These are phyloP conservation scores for Dacryopinax spathularia DNA, from an alignment of 768 basidiomycete genomes.

Conservation along the genomic window DNA sequence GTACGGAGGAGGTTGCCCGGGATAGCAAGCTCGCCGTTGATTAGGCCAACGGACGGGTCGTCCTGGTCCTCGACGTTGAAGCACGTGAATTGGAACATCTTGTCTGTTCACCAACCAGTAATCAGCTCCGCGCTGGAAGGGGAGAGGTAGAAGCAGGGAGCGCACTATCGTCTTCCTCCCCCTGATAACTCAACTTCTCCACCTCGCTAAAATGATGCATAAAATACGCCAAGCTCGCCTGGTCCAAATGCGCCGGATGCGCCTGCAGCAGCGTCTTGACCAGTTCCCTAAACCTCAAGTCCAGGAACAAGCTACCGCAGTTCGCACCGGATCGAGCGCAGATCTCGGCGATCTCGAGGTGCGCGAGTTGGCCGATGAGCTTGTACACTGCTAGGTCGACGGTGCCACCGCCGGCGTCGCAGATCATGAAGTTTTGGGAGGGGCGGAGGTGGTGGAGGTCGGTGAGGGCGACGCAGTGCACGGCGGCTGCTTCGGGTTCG, in stretches of 20 bases:
- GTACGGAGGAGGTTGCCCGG: slow-evolving; percentile 63
- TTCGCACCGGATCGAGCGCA: slow-evolving; percentile 77
- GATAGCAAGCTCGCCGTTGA: slow-evolving; percentile 72
- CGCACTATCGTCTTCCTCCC: slow-evolving; percentile 61
- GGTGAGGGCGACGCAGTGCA: slow-evolving; percentile 72
- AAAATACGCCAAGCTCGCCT: slow-evolving; percentile 70
- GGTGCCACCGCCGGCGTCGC: slow-evolving; percentile 78
- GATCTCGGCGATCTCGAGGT: slow-evolving; percentile 85
- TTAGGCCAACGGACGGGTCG: slow-evolving; percentile 62
- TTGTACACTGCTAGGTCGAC: slow-evolving; percentile 40
- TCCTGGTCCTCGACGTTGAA: slow-evolving; percentile 73
- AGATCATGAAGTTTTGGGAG: slow-evolving; percentile 81
- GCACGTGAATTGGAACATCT: slow-evolving; percentile 77
- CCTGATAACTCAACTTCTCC: slow-evolving; percentile 65
- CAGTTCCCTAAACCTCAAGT: slow-evolving; percentile 71
- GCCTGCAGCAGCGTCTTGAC: slow-evolving; percentile 63
- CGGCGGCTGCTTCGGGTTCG: slow-evolving; percentile 75
- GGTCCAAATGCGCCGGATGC: slow-evolving; percentile 73
- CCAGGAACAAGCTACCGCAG: slow-evolving; percentile 76
- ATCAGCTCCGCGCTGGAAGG: slow-evolving; percentile 3
- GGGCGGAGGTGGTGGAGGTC: slow-evolving; percentile 64
- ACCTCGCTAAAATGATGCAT: slow-evolving; percentile 76
- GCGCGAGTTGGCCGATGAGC: slow-evolving; percentile 65
- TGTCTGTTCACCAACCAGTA: slow-evolving; percentile 38
- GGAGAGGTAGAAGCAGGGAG: slow-evolving; percentile 7